Evolutionary conservation across 305 asterid species (phyloP).

Genomic region (Fraxinus velutina): DNA sequence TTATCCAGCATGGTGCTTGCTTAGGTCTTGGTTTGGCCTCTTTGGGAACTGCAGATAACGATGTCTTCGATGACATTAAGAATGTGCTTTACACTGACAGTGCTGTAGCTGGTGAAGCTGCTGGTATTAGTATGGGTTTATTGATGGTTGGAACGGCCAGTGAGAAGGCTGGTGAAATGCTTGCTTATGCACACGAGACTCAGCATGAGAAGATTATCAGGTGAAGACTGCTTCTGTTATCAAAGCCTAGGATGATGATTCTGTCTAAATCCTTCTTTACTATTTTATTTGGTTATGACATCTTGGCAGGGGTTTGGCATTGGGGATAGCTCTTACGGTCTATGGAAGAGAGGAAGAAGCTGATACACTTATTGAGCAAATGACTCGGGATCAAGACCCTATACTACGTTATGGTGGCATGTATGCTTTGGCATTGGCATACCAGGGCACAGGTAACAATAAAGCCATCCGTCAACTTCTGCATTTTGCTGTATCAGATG

Average conservation of each 20-base stretch:
- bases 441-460: slow-evolving; percentile 87
- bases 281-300: slow-evolving; percentile 19
- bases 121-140: slow-evolving; percentile 96
- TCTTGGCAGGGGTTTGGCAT: slow-evolving; percentile 71
- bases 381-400: slow-evolving; percentile 97
- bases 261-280: not conserved
- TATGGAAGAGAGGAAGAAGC: slow-evolving; percentile 95
- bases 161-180: slow-evolving; percentile 94
- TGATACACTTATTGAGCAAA: slow-evolving; percentile 78
- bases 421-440: slow-evolving; percentile 95
- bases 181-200: slow-evolving; percentile 96
- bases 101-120: slow-evolving; percentile 99
- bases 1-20: slow-evolving; percentile 99
- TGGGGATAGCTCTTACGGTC: slow-evolving; percentile 93
- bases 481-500: slow-evolving; percentile 97
- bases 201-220: slow-evolving; percentile 90
- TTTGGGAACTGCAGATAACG: slow-evolving; percentile 92
- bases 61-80: slow-evolving; percentile 82
- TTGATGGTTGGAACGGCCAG: slow-evolving; percentile 98
- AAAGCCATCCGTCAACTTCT: slow-evolving; percentile 90
- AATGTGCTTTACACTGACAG: slow-evolving; percentile 91
- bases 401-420: slow-evolving; percentile 93
- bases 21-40: slow-evolving; percentile 99
- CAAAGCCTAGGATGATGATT: not conserved
- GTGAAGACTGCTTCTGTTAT: not conserved